Conservation (phyloP, 2,329 filamentous ascomycete genomes). For the Seiridium unicorne region DNA sequence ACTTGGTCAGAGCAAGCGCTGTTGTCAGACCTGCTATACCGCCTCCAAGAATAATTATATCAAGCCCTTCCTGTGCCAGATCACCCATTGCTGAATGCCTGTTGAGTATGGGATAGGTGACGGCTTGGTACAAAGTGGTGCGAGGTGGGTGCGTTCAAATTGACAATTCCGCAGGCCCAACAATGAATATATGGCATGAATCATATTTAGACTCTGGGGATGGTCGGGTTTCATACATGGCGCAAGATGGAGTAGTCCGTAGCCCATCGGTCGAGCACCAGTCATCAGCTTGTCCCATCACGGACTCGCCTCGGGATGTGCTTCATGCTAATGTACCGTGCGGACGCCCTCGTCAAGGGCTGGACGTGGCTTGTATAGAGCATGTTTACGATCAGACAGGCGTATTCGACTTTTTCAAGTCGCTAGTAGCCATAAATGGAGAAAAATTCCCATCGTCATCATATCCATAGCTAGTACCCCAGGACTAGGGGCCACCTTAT, state of each 20-base stretch:
- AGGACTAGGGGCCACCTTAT: neutral
- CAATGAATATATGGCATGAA: neutral
- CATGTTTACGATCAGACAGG: too few relatives aligned
- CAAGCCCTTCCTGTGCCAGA: neutral
- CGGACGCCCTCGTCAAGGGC: too few relatives aligned
- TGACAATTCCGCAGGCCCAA: too few relatives aligned
- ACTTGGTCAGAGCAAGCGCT: slow-evolving; percentile 9
- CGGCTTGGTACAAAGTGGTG: too few relatives aligned
- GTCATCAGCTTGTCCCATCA: neutral
- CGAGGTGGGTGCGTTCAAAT: too few relatives aligned
- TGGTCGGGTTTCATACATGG: neutral
- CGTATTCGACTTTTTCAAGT: too few relatives aligned
- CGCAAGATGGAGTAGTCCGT: slow-evolving; percentile 1
- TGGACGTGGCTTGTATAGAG: too few relatives aligned
- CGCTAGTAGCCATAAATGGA: too few relatives aligned
- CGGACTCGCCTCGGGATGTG: neutral
- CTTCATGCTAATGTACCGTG: neutral
- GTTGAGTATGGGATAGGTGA: too few relatives aligned
- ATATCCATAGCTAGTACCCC: too few relatives aligned
- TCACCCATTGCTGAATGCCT: neutral
- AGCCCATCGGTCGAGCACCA: neutral
- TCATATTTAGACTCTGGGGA: neutral
- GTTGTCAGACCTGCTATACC: slow-evolving; percentile 11
- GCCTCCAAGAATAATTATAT: slow-evolving; percentile 9
- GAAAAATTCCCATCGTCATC: too few relatives aligned